Conservation (phyloP, 371 early-diverging fungal species). For the Mortierella polycephala region DNA sequence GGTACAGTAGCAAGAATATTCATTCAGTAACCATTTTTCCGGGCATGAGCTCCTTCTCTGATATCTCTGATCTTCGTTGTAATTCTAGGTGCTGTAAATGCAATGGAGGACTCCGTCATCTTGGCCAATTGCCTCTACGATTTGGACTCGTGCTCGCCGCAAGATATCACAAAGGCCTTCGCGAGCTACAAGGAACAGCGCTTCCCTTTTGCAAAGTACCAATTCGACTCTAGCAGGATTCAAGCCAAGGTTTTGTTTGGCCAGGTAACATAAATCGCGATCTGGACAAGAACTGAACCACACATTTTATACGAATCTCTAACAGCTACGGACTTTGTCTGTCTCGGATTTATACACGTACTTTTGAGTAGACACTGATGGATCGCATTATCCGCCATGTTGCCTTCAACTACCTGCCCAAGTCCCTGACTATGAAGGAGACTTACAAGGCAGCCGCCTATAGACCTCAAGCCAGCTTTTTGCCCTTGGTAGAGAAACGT, state of each 20-base stretch:
- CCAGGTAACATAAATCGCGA: not conserved
- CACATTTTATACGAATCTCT: not conserved
- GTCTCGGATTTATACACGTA: not conserved
- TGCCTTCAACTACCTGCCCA: conserved; percentile 13
- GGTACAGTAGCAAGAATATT: not conserved
- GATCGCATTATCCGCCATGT: conserved; percentile 20
- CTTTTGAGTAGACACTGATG: conserved; percentile 2
- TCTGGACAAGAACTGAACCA: not conserved
- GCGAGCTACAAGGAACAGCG: conserved; percentile 11
- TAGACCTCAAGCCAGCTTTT: not conserved
- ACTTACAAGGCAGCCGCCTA: not conserved
- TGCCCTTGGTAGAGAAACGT: not conserved
- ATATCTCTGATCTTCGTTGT: not conserved
- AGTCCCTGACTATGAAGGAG: not conserved
- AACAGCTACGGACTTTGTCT: not conserved
- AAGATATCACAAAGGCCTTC: conserved; percentile 8
- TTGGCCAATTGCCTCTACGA: conserved; percentile 19
- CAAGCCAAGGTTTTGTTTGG: conserved; percentile 8
- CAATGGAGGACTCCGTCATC: conserved; percentile 18
- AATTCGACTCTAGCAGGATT: not conserved
- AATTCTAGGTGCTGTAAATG: conserved; percentile 15
- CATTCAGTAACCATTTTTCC: not conserved
- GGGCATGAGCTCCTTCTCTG: not conserved
- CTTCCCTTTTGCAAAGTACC: not conserved
- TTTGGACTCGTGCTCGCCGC: not conserved